Evolutionary conservation across 2,329 filamentous ascomycete species (phyloP), one percentile per base, ranked within the genome.

Genomic region (Aureobasidium leucospermi): DNA sequence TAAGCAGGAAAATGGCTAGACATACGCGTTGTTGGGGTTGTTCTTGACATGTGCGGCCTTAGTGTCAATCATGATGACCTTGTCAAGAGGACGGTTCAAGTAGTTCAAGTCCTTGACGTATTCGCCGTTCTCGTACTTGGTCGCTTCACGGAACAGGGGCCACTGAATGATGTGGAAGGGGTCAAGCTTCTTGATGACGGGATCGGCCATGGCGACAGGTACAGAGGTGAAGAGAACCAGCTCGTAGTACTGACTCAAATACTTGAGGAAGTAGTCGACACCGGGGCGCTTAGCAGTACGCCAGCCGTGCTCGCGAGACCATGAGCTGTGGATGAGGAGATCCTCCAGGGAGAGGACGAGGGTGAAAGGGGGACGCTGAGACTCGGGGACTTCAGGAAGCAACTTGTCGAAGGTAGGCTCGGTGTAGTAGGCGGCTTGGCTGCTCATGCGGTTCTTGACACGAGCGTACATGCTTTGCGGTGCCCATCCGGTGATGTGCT

Each of bases 91-190:
- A 61, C 94, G 89, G 79, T 99, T 99, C 51, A 99, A 85, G 76
- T 96, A 97, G 2, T 91, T 91, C n/a, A 99, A 85, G 71, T 99
- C 94, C 90, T 99, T 99, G 75, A 99, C 84, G 69, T 97, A 92
- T 75, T 96, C 89, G 64, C 94, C 94, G 64, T 96, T 88, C 75
- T 96, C 88, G 73, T 96, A 99, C 69, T 92, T 89, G 62, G 94
- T 97, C n/a, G 93, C 94, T 75, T 99, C 94, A 59, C 94, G 85
- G 79, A 90, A 97, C 49, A 99, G 79, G 1, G 92, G 91, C 88
- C 91, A 97, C 77, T 92, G 88, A 72, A 97, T 91, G 73, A 97
- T 90, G 68, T 88, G 89, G 80, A 89, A 97, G 38, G 93, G 94
- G 71, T 99, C 94, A 62, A 99, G 80, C 76, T 99, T 99, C 69